Percentiles rank a stretch among this genome's conserved stretches.
These are phyloP conservation scores for Exophiala oligosperma DNA, from an alignment of 2,329 filamentous ascomycete genomes.

Conservation along the genomic window DNA sequence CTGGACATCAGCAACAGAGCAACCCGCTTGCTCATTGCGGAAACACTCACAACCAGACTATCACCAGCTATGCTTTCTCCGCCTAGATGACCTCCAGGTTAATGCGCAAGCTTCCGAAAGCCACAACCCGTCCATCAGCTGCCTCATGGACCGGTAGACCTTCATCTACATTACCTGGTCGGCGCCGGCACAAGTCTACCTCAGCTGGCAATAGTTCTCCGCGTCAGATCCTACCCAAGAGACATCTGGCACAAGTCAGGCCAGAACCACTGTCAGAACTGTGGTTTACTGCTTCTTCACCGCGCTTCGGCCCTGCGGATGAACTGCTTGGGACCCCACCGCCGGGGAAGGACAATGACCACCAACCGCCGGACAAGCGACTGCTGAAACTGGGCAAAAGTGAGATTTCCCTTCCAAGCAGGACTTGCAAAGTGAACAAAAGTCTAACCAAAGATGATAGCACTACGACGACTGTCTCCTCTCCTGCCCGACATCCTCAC, in stretches of 20 bases:
- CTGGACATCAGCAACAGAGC: neutral
- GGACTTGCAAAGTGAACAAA: constrained; percentile 1
- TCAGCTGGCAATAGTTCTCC: constrained; percentile 4
- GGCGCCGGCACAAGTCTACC: constrained; percentile 14
- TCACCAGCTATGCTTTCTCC: constrained; percentile 21
- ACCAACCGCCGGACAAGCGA: constrained; percentile 58
- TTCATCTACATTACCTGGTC: neutral
- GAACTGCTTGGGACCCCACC: constrained; percentile 23
- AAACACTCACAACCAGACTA: too few relatives aligned
- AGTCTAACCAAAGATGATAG: constrained; percentile 35
- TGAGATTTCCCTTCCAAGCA: constrained; percentile 35
- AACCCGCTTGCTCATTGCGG: neutral
- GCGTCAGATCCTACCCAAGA: constrained; percentile 26
- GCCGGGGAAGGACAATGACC: constrained; percentile 29
- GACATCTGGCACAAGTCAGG: constrained; percentile 38
- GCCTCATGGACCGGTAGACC: constrained; percentile 6
- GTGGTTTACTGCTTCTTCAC: constrained; percentile 33
- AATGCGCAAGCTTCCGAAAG: constrained; percentile 24
- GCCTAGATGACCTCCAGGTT: constrained; percentile 25
- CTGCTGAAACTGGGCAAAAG: constrained; percentile 63
- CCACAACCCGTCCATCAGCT: constrained; percentile 6
- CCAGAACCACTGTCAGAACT: constrained; percentile 38
- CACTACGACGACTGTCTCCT: constrained; percentile 61
- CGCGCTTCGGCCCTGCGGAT: constrained; percentile 28
- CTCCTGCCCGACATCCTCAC: constrained; percentile 62